Evolutionary conservation across 139 green algal genomes (phyloP).

Genomic region (Protoeuglena noctilucae): DNA sequence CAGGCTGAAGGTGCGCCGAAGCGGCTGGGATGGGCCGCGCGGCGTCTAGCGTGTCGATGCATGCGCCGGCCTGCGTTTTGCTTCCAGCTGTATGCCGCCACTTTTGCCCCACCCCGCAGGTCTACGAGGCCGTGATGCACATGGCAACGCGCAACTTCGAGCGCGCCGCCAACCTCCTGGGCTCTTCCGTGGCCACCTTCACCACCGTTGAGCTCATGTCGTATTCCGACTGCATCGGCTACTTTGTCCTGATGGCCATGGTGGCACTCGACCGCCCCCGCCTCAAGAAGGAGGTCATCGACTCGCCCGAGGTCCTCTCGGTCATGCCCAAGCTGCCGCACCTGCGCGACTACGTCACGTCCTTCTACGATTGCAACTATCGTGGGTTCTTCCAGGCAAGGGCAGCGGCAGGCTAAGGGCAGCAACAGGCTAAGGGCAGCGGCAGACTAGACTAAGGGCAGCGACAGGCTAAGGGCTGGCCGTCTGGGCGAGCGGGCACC

Average conservation of each 20-base stretch:
- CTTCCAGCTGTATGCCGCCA: too few species aligned
- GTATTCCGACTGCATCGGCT: conserved; percentile 78
- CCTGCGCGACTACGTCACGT: conserved; percentile 61
- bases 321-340: conserved; percentile 71
- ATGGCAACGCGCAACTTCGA: conserved; percentile 76
- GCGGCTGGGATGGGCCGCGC: background rate
- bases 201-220: conserved; percentile 81
- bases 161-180: conserved; percentile 65
- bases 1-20: conserved; percentile 63
- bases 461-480: too few species aligned
- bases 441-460: too few species aligned
- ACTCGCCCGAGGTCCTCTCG: conserved; percentile 84
- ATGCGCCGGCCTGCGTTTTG: background rate
- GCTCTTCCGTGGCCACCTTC: conserved; percentile 93
- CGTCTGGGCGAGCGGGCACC: too few species aligned
- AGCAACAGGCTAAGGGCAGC: too few species aligned
- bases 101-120: conserved; percentile 22
- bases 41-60: background rate
- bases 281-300: conserved; percentile 59
- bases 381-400: conserved; percentile 62
- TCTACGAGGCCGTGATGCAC: conserved; percentile 85
- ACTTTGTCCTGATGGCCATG: conserved; percentile 66
- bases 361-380: conserved; percentile 85
- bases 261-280: conserved; percentile 44
- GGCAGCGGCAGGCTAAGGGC: background rate